A percentile compares a stretch with the other conserved stretches of the same genome.
Evolutionary conservation across 768 basidiomycete species (phyloP).

Genomic region (Russula ochroleuca): DNA sequence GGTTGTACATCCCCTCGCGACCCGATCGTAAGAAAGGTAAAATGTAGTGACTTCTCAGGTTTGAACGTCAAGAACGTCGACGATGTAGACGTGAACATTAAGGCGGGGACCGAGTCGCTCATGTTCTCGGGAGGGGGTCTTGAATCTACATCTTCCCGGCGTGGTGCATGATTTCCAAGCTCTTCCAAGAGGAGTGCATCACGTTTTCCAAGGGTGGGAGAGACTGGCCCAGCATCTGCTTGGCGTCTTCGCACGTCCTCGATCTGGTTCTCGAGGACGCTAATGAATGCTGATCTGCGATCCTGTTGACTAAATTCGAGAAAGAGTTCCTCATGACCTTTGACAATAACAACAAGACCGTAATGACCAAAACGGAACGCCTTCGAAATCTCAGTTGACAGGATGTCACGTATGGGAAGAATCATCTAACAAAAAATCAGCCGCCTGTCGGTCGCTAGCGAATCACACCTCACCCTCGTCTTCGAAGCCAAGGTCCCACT

Average conservation of each 20-base stretch:
- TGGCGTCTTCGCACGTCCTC: conserved; percentile 60
- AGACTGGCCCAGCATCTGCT: conserved; percentile 41
- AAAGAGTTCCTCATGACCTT: conserved; percentile 96
- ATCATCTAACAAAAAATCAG: conserved; percentile 66
- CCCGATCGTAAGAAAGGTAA: conserved; percentile 95
- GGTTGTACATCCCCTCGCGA: conserved; percentile 97
- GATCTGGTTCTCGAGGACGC: conserved; percentile 72
- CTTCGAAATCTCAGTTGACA: conserved; percentile 78
- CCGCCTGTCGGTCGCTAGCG: conserved; percentile 2
- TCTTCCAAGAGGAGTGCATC: conserved; percentile 84
- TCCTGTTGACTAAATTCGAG: conserved; percentile 86
- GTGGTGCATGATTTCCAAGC: conserved; percentile 53
- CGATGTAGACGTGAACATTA: conserved; percentile 95
- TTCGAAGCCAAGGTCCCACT: conserved; percentile 71
- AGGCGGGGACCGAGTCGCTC: conserved; percentile 53
- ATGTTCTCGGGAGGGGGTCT: conserved; percentile 45
- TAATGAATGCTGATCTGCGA: conserved; percentile 72
- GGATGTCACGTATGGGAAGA: conserved; percentile 82
- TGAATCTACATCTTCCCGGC: conserved; percentile 41
- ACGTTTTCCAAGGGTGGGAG: conserved; percentile 50
- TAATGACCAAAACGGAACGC: conserved; percentile 87
- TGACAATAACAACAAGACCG: conserved; percentile 85
- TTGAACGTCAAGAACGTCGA: conserved; percentile 97
- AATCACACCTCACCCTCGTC: conserved; percentile 60
- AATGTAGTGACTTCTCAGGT: conserved; percentile 75